Evolutionary conservation across 1,284 basidiomycete species (phyloP).

Genomic region (Rhodotorula sp.): DNA sequence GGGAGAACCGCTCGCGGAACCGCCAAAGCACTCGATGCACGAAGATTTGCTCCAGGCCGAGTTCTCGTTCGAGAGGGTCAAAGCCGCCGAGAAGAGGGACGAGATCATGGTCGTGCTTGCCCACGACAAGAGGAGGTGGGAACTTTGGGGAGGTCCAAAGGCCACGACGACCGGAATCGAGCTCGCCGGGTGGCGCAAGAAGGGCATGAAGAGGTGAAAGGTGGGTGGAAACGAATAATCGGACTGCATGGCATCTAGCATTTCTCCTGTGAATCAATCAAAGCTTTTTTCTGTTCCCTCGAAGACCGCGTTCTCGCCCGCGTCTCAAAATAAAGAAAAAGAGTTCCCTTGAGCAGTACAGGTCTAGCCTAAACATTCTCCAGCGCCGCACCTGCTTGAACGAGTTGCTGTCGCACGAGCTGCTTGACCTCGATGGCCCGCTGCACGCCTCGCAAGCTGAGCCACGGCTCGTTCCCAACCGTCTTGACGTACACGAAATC

Average conservation of each 20-base stretch:
- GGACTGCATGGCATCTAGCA: too few relatives aligned
- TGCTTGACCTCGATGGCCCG: slow-evolving; percentile 30
- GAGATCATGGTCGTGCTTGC: slow-evolving; percentile 27
- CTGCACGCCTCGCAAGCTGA: slow-evolving; percentile 17
- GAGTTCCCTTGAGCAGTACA: too few relatives aligned
- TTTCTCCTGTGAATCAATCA: too few relatives aligned
- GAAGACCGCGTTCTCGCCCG: background rate
- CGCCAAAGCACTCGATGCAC: slow-evolving; percentile 20
- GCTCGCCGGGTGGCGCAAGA: slow-evolving; percentile 25
- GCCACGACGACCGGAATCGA: background rate
- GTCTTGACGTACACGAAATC: slow-evolving; percentile 32
- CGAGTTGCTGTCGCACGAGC: slow-evolving; percentile 19
- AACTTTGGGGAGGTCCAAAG: slow-evolving; percentile 5
- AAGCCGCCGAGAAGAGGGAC: slow-evolving; percentile 4
- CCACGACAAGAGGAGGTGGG: slow-evolving; percentile 25
- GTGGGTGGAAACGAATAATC: too few relatives aligned
- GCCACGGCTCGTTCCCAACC: slow-evolving; percentile 28
- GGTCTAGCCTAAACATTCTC: background rate
- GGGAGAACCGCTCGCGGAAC: slow-evolving; percentile 3
- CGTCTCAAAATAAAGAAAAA: too few relatives aligned
- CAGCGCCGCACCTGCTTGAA: background rate
- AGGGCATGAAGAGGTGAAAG: slow-evolving; percentile 12
- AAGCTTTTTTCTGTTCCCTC: background rate
- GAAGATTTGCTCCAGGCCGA: slow-evolving; percentile 19
- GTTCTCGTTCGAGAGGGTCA: slow-evolving; percentile 23